Evolutionary conservation across 768 basidiomycete genomes (phyloP).

Genomic region (Boletus edulis): DNA sequence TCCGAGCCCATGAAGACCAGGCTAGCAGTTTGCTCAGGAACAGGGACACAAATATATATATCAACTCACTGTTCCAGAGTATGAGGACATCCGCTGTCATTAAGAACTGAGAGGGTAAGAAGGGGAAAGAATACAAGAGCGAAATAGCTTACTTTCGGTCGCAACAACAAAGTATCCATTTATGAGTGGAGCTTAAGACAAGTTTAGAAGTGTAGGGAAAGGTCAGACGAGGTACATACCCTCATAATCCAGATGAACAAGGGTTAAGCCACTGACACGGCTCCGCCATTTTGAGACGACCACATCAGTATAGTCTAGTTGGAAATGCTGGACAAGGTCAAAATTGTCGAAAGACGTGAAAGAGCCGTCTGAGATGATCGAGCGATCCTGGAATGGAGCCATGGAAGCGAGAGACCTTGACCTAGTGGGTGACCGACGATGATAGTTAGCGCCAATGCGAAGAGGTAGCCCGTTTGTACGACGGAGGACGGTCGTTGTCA

Average conservation of each 20-base stretch:
- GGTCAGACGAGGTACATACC: constrained; percentile 43
- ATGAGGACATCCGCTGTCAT: constrained; percentile 94
- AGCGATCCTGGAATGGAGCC: constrained; percentile 23
- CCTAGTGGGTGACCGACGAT: neutral
- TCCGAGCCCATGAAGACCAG: constrained; percentile 95
- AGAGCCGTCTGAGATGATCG: constrained; percentile 11
- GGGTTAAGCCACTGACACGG: constrained; percentile 78
- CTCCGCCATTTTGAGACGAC: constrained; percentile 87
- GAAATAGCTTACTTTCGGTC: constrained; percentile 71
- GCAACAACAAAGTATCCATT: constrained; percentile 89
- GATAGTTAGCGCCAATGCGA: neutral
- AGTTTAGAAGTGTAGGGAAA: constrained; percentile 12
- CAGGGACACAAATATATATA: neutral
- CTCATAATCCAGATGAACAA: constrained; percentile 90
- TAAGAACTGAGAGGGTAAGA: constrained; percentile 60
- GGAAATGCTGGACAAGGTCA: constrained; percentile 74
- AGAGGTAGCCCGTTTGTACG: neutral
- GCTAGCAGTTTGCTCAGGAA: constrained; percentile 37
- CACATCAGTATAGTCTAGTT: constrained; percentile 77
- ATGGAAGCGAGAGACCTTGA: constrained; percentile 27
- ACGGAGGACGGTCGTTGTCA: constrained; percentile 14
- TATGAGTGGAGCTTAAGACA: constrained; percentile 69
- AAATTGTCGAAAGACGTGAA: constrained; percentile 66
- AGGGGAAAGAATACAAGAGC: neutral
- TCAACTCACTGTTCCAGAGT: constrained; percentile 86